Evolutionary conservation across 2,329 filamentous ascomycete species (phyloP).

Genomic region (Penicillium sp.): DNA sequence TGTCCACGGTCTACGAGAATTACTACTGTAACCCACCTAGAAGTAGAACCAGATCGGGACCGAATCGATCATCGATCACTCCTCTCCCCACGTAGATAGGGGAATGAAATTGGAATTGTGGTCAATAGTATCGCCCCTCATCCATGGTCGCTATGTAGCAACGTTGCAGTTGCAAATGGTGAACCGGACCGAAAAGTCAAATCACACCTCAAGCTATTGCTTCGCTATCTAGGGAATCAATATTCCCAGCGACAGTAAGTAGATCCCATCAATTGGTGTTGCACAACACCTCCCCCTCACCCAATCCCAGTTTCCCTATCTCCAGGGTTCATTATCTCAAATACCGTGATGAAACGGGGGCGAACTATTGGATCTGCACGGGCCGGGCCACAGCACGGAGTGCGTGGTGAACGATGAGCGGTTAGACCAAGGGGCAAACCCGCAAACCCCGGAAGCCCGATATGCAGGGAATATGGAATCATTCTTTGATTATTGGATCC

Average conservation of each 20-base stretch:
- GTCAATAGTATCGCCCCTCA: neutral
- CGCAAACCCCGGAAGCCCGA: neutral
- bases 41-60: neutral
- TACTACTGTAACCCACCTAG: neutral
- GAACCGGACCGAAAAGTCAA: neutral
- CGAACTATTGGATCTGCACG: conserved; percentile 13
- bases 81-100: neutral
- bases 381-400: conserved; percentile 7
- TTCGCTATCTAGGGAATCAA: neutral
- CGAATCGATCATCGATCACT: neutral
- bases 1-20: neutral
- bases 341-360: neutral
- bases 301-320: neutral
- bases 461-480: neutral
- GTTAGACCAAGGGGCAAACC: neutral
- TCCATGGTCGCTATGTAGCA: neutral
- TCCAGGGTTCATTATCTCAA: neutral
- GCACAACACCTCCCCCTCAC: neutral
- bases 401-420: neutral
- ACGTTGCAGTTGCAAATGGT: neutral
- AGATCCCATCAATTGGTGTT: neutral
- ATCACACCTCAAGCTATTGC: neutral
- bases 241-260: neutral
- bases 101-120: neutral
- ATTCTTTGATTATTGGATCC: neutral